These are phyloP conservation scores for Penicillium sp. DNA, from an alignment of 2,329 filamentous ascomycete genomes.

Conservation along the genomic window DNA sequence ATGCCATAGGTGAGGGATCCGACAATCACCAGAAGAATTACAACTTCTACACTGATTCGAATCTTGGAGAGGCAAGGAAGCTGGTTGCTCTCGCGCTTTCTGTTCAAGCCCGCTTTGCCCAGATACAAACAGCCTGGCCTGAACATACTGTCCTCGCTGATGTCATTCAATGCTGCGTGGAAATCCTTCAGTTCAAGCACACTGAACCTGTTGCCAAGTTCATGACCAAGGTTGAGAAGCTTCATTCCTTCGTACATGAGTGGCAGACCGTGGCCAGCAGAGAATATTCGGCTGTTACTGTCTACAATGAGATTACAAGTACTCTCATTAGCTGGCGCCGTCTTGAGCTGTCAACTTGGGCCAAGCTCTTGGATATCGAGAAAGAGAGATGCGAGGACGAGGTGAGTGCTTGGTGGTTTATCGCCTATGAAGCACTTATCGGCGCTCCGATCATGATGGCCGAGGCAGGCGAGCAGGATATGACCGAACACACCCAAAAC, in stretches of 20 bases:
- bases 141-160: conserved; percentile 73
- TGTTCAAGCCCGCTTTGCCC: conserved; percentile 62
- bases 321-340: conserved; percentile 82
- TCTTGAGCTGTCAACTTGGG: conserved; percentile 86
- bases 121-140: conserved; percentile 57
- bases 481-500: conserved; percentile 56
- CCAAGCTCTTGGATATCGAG: conserved; percentile 77
- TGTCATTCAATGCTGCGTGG: conserved; percentile 64
- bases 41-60: conserved; percentile 83
- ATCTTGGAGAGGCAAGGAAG: conserved; percentile 65
- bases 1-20: conserved; percentile 47
- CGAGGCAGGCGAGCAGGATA: conserved; percentile 49
- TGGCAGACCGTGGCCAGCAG: conserved; percentile 91
- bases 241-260: conserved; percentile 77
- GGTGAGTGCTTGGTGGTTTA: conserved; percentile 88
- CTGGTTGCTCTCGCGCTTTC: conserved; percentile 61
- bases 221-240: conserved; percentile 74
- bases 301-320: conserved; percentile 70
- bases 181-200: conserved; percentile 65
- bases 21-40: conserved; percentile 46
- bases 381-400: conserved; percentile 64
- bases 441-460: conserved; percentile 62
- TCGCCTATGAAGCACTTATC: conserved; percentile 84
- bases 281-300: conserved; percentile 58
- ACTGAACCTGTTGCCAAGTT: conserved; percentile 78